These are phyloP conservation scores for Quercus tomentella DNA, from an alignment of 331 rosid genomes.

Conservation along the genomic window DNA sequence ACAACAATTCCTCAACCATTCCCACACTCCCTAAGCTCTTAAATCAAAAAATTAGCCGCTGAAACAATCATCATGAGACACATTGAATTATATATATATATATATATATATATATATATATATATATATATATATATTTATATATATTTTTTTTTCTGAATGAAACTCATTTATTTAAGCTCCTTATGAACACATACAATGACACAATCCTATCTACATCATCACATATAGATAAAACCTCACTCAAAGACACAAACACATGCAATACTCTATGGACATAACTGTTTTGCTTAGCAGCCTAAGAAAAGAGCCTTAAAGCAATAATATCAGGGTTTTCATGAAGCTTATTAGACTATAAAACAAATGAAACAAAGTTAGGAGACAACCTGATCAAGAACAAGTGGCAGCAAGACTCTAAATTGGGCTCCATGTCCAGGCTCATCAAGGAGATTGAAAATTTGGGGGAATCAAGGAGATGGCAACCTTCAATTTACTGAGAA, in stretches of 20 bases:
- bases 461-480: constrained; percentile 57
- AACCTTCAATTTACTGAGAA: too few relatives aligned
- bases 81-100: too few relatives aligned
- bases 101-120: too few relatives aligned
- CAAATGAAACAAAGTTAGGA: constrained; percentile 57
- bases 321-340: constrained; percentile 25
- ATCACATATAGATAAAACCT: constrained; percentile 23
- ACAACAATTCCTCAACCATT: constrained; percentile 63
- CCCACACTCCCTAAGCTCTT: constrained; percentile 52
- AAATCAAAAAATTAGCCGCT: constrained; percentile 10
- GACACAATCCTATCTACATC: constrained; percentile 19
- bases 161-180: constrained; percentile 33
- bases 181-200: constrained; percentile 12
- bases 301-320: constrained; percentile 57
- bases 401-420: constrained; percentile 51
- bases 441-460: constrained; percentile 61
- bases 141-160: background rate
- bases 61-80: too few relatives aligned
- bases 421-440: constrained; percentile 65
- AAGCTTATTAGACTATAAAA: constrained; percentile 40
- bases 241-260: constrained; percentile 57
- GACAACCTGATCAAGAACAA: constrained; percentile 55
- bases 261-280: constrained; percentile 56
- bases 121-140: too few relatives aligned
- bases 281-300: constrained; percentile 54